Conservation (phyloP, 345 rosid genomes). For the Carallia pectinifolia region DNA sequence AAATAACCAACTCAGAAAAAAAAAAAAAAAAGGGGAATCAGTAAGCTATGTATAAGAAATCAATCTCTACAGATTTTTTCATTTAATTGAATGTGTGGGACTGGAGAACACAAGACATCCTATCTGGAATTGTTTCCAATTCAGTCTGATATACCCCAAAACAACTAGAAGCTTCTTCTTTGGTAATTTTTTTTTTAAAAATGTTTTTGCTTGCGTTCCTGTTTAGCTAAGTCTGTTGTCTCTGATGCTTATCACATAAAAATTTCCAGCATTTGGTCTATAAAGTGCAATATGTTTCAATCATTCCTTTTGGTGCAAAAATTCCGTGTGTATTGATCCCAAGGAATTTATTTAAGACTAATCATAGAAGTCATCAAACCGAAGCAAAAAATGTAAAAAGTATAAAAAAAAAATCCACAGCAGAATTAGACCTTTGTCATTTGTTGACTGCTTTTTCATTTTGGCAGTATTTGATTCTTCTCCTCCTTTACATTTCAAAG, state of each 20-base stretch:
- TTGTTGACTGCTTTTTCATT: constrained; percentile 41
- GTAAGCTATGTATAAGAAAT: too few species aligned
- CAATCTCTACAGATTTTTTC: too few species aligned
- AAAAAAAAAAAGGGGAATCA: too few species aligned
- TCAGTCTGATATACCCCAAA: too few species aligned
- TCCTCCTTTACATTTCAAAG: constrained; percentile 8
- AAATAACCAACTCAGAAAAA: too few species aligned
- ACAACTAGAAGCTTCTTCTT: too few species aligned
- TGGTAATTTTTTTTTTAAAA: background rate
- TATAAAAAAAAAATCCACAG: constrained; percentile 10
- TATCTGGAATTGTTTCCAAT: too few species aligned
- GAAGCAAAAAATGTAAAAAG: constrained; percentile 8
- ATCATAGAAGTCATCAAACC: constrained; percentile 59
- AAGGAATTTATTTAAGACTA: constrained; percentile 36
- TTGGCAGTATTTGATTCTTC: constrained; percentile 18
- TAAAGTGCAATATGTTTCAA: constrained; percentile 36
- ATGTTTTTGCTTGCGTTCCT: constrained; percentile 27
- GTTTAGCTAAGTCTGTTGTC: background rate
- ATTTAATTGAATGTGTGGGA: too few species aligned
- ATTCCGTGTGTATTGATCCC: constrained; percentile 51
- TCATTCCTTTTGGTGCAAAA: constrained; percentile 41
- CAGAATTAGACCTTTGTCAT: constrained; percentile 33
- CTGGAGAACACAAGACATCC: too few species aligned
- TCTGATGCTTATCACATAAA: constrained; percentile 1
- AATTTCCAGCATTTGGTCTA: constrained; percentile 32